A percentile compares a stretch with the other conserved stretches of the same genome.
phyloP scores from a whole-genome alignment of 805 yeast genomes.

The Yarrowia sp. region DNA sequence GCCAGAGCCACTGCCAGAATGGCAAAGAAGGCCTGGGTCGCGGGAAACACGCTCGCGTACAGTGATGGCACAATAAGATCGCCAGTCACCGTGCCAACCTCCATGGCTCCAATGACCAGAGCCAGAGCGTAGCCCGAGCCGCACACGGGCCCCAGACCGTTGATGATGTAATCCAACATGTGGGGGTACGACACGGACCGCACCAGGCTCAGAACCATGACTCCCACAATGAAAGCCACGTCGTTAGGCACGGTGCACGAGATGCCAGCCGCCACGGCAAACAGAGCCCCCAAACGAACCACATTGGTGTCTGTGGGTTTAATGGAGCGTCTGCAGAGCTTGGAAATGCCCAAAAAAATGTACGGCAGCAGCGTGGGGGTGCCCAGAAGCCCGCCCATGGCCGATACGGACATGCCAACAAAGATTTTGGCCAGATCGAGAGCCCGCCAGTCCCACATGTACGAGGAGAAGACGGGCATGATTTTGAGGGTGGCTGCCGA shows the following conservation, averaged over 20 bases:
- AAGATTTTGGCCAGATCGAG: constrained; percentile 13
- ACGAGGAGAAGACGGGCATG: constrained; percentile 2
- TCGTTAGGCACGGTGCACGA: constrained; percentile 11
- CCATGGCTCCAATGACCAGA: neutral
- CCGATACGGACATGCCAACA: neutral
- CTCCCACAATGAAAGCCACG: constrained; percentile 14
- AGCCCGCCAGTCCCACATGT: constrained; percentile 20
- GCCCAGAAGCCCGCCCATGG: constrained; percentile 11
- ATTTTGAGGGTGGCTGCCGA: constrained; percentile 3
- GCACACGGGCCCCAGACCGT: constrained; percentile 1
- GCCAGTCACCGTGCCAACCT: neutral
- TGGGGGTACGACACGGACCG: constrained; percentile 7
- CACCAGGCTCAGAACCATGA: constrained; percentile 14
- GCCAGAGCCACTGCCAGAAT: neutral
- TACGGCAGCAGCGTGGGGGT: neutral
- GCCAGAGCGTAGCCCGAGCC: constrained; percentile 6
- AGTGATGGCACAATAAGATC: neutral
- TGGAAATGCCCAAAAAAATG: constrained; percentile 1
- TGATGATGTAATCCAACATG: neutral
- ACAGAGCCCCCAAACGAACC: neutral
- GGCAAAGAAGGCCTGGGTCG: neutral
- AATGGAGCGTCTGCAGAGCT: neutral
- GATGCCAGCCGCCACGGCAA: neutral
- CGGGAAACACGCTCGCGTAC: neutral
- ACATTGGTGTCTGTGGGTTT: neutral